Conservation (phyloP, 2,329 filamentous ascomycete species). For the Curvularia eragrostidis region DNA sequence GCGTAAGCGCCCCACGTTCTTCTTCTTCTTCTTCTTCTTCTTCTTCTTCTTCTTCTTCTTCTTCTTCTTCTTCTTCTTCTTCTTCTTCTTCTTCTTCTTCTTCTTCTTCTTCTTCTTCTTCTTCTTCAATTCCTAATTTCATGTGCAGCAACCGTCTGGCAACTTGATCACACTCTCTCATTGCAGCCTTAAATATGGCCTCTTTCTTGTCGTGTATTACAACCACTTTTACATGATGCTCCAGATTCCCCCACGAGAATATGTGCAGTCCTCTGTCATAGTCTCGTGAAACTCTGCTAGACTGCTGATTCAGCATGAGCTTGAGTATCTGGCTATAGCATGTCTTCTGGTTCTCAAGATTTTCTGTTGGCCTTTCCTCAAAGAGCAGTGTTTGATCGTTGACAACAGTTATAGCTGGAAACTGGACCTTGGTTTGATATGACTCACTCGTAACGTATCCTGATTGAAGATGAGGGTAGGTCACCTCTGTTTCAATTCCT, state of each 20-base stretch:
- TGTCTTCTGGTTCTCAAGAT: not conserved
- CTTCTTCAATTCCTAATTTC: not conserved
- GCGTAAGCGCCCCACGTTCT: too few species aligned
- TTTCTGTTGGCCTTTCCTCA: not conserved
- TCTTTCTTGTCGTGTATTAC: not conserved
- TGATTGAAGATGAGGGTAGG: too few species aligned
- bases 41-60: too few species aligned
- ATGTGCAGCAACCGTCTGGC: not conserved
- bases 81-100: too few species aligned
- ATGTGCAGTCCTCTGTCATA: not conserved
- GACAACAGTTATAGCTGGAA: not conserved
- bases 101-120: too few species aligned
- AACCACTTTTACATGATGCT: not conserved
- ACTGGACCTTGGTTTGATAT: not conserved
- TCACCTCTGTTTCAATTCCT: not conserved
- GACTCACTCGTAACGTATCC: not conserved
- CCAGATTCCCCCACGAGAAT: not conserved
- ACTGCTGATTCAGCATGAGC: not conserved
- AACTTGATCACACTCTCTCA: not conserved
- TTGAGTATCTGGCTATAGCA: not conserved
- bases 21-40: too few species aligned
- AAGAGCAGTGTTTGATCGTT: not conserved
- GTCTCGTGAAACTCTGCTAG: not conserved
- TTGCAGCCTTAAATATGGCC: not conserved
- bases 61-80: too few species aligned